Conservation (phyloP, 306 rosid species). For the Dalbergia cochinchinensis region DNA sequence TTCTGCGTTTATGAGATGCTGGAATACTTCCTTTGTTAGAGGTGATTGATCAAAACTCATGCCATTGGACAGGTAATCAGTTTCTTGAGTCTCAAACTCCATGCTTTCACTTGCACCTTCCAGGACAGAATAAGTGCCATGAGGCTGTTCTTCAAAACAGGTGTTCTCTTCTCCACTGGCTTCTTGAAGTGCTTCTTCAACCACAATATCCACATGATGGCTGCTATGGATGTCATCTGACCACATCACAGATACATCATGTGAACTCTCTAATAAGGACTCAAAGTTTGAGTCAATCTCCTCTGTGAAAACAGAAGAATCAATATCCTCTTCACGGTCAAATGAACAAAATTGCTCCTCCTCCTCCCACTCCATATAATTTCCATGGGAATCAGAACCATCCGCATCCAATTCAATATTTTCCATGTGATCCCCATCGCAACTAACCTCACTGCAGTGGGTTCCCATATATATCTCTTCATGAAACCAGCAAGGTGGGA, state of each 20-base stretch:
- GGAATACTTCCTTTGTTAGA: constrained; percentile 48
- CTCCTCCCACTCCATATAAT: constrained; percentile 64
- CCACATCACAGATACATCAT: constrained; percentile 40
- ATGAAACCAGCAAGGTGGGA: constrained; percentile 38
- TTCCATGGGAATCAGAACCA: constrained; percentile 46
- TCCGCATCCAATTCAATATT: constrained; percentile 45
- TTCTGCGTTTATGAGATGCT: constrained; percentile 37
- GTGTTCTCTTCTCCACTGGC: constrained; percentile 31
- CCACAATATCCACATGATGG: constrained; percentile 31
- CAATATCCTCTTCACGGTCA: constrained; percentile 45
- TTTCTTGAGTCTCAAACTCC: constrained; percentile 46
- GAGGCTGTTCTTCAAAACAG: constrained; percentile 45
- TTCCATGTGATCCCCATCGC: constrained; percentile 46
- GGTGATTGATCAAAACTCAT: constrained; percentile 52
- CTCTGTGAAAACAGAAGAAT: constrained; percentile 41
- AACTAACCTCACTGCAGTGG: constrained; percentile 38
- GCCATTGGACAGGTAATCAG: constrained; percentile 29
- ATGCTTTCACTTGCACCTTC: constrained; percentile 38
- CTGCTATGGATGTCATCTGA: constrained; percentile 42
- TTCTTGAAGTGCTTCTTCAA: constrained; percentile 38
- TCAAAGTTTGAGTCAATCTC: constrained; percentile 39
- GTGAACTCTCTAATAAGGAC: constrained; percentile 41
- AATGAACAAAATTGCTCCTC: constrained; percentile 49
- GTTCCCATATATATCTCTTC: constrained; percentile 50
- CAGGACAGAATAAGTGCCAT: constrained; percentile 35